Evolutionary conservation across 2,329 filamentous ascomycete genomes (phyloP), one percentile per base, ranked within the genome.

Genomic region (Xylariaceae sp.): DNA sequence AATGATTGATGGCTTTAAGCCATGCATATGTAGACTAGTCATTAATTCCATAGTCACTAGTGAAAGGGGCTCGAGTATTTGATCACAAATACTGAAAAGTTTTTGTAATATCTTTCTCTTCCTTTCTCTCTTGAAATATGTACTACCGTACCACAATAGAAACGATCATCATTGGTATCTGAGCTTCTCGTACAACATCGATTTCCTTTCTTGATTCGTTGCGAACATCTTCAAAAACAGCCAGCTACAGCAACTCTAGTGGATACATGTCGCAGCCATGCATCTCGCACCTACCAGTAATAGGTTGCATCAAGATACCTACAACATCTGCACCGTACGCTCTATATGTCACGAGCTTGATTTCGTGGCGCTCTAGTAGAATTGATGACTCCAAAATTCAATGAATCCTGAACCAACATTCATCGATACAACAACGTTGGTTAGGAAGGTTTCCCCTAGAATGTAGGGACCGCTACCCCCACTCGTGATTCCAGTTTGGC

Each of bases 401-500:
- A 64, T 47, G 2, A 40, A 29, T 1, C 53, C 62, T 12, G 52
- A 42, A 18, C 51, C 55, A 18, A 62, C 50, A 46, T 64, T 52
- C 51, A 64, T 57, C 32, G 32, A 23, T 3, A 59, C 54, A 3
- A 64, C 53, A 16, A 62, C 62, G 32, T 64, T 64, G 5, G 55
- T 60, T 16, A 62, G 50, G 46, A 60, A 61, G 4, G 50, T 44
- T 1, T 32, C 32, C 7, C 57, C 57, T 16, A 64, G 46, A 12
- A 64, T 54, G 32, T 60, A 66, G 9, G 62, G 64, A 2, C 61
- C 61, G 45, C 26, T 56, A 10, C 61, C 52, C 21, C 62, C 62
- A 12, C 50, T 52, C 7, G 46, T 29, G n/a, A 82, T 74, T 5
- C 75, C 75, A 29, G 79, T 74, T 58, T 79, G 77, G 64, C 81